These are phyloP conservation scores for Chloromonas sp. DNA, from an alignment of 163 green algal species.

Conservation along the genomic window DNA sequence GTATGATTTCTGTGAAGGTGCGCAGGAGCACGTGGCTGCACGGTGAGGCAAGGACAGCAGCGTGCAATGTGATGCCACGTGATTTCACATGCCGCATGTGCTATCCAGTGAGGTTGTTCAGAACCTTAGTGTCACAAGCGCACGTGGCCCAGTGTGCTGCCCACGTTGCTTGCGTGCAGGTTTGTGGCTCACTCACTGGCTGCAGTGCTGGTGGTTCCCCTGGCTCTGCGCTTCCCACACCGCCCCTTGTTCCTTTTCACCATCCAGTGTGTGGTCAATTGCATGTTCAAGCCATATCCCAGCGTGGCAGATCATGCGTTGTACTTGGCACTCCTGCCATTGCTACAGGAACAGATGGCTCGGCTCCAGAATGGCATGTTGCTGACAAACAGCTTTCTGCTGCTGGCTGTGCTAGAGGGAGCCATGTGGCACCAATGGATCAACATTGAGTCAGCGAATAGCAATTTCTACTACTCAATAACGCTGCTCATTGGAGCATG, in stretches of 20 bases:
- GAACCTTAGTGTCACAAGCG: too few species aligned
- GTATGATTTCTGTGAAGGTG: too few species aligned
- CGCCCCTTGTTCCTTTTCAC: conserved; percentile 49
- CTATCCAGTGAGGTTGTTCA: too few species aligned
- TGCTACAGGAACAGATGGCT: conserved; percentile 38
- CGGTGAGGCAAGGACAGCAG: too few species aligned
- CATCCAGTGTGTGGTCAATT: conserved; percentile 43
- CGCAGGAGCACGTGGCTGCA: too few species aligned
- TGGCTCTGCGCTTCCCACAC: conserved; percentile 20
- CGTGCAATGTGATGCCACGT: too few species aligned
- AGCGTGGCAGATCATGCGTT: conserved; percentile 55
- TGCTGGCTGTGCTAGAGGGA: conserved; percentile 53
- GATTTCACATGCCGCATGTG: too few species aligned
- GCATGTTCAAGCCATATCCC: conserved; percentile 66
- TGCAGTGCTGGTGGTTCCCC: conserved; percentile 20
- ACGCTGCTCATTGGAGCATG: conserved; percentile 60
- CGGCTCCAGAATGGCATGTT: conserved; percentile 33
- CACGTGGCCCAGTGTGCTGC: too few species aligned
- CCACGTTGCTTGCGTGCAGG: neutral
- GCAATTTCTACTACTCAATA: conserved; percentile 82
- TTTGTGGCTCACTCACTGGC: conserved; percentile 50
- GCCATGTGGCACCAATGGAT: conserved; percentile 73
- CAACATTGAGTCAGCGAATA: conserved; percentile 57
- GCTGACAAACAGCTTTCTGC: conserved; percentile 38
- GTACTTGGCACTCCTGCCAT: conserved; percentile 47